Base-by-base conservation (phyloP, 2,329 filamentous ascomycete genomes). In the Podosphaera xanthii region DNA sequence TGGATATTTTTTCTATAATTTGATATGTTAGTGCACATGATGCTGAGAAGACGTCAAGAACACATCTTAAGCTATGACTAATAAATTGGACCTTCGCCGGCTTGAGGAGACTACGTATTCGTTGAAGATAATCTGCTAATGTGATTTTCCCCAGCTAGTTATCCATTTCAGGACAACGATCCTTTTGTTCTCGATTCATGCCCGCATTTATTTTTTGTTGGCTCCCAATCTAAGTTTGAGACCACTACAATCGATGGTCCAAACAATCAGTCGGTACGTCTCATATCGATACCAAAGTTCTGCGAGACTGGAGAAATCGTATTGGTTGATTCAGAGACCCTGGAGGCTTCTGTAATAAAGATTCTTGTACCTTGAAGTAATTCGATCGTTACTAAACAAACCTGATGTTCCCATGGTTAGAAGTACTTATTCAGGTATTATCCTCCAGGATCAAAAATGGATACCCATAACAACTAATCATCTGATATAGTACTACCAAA, bases 131-230 rank as follows among this genome's bases (percentile, higher is more conserved):
- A 58, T 48, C 36, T 55, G 35, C 22, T 58, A 46, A 36, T n/a
- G 12, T 46, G 3, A n/a, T 52, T 46, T 50, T 2, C 57, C 46
- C 14, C 61, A 90, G 87, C 87, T 87, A 90, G 86, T 68, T 98
- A 97, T 68, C 92, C 92, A 0, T 98, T 95, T 71, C 90, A 97
- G 71, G 86, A 92, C 22, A 80, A 88, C 57, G 94, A 98, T 68
- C 89, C 87, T 0, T 94, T 97, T 67, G 84, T 97, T 50, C 77
- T 98, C 66, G 80, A 83, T 63, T 74, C 82, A 22, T 94, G 87
- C 62, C 92, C 92, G 2, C 91, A 98, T 67, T 75, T 98, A 38
- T 97, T 88, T 72, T 87, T 98, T 69, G 84, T 86, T 0, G 90
- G 90, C 14, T 89, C 86, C 65, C 89, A 95, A 70, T 83, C 87